Evolutionary conservation across 257 asterid genomes (phyloP).

Genomic region (Linderniella brevidens): DNA sequence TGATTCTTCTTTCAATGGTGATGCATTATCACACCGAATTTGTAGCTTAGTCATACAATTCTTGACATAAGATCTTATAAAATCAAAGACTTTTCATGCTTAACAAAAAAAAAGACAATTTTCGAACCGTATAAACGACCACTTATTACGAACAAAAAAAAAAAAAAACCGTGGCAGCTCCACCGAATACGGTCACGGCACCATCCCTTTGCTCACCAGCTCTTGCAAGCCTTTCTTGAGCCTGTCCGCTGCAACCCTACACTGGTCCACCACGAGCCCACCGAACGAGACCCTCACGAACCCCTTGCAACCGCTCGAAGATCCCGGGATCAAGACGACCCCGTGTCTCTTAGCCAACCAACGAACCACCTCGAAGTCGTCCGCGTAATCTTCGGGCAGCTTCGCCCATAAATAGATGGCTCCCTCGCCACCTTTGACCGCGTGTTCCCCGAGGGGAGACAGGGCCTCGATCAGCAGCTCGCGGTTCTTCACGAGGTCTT

Average conservation of each 20-base stretch:
- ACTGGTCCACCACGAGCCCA: constrained; percentile 49
- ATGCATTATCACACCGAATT: too few species aligned
- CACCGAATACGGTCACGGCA: constrained; percentile 25
- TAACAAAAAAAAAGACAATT: too few species aligned
- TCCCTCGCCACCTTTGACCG: constrained; percentile 91
- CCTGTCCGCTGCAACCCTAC: constrained; percentile 53
- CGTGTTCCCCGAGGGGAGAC: constrained; percentile 64
- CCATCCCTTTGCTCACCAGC: constrained; percentile 62
- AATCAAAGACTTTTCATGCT: too few species aligned
- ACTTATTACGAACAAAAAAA: too few species aligned
- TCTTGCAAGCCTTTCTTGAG: constrained; percentile 62
- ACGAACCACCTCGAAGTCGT: constrained; percentile 62
- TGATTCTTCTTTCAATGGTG: too few species aligned
- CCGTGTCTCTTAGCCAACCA: constrained; percentile 72
- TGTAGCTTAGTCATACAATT: too few species aligned
- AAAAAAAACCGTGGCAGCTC: too few species aligned
- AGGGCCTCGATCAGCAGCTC: constrained; percentile 49
- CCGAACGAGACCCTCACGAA: constrained; percentile 71
- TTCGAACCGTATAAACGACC: too few species aligned
- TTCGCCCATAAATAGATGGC: constrained; percentile 94
- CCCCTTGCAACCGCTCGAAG: constrained; percentile 68
- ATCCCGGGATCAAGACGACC: constrained; percentile 60
- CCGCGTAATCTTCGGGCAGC: constrained; percentile 36
- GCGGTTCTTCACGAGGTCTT: constrained; percentile 52
- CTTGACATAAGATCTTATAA: too few species aligned